Percentiles rank a stretch among this genome's conserved stretches.
These are phyloP conservation scores for Coniferiporia weirii DNA, from an alignment of 1,284 basidiomycete genomes.

Conservation along the genomic window DNA sequence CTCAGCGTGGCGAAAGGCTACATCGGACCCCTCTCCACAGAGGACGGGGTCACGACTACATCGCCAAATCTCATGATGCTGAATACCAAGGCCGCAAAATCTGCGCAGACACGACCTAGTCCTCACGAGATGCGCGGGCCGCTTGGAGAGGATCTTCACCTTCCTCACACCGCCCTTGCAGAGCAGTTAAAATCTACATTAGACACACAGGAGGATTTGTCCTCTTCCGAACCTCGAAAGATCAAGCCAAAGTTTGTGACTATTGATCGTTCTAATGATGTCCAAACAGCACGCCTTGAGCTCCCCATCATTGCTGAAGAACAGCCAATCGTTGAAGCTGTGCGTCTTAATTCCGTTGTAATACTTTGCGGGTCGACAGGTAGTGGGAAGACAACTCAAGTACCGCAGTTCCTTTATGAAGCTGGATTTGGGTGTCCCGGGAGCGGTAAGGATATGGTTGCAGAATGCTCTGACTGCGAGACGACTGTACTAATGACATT, in stretches of 20 bases:
- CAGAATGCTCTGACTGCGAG: not conserved
- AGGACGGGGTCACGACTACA: slow-evolving; percentile 2
- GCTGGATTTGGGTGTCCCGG: slow-evolving; percentile 87
- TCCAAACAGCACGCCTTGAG: slow-evolving; percentile 74
- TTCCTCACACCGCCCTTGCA: slow-evolving; percentile 60
- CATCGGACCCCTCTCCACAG: slow-evolving; percentile 28
- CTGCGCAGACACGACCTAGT: slow-evolving; percentile 32
- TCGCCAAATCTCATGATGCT: slow-evolving; percentile 3
- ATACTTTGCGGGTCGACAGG: slow-evolving; percentile 86
- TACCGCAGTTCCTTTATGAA: slow-evolving; percentile 92
- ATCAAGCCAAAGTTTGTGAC: slow-evolving; percentile 43
- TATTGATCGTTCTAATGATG: slow-evolving; percentile 66
- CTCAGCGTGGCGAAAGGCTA: slow-evolving; percentile 56
- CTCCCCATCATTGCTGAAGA: slow-evolving; percentile 93
- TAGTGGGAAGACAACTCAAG: slow-evolving; percentile 97
- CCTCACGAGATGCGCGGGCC: slow-evolving; percentile 55
- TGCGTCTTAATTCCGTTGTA: slow-evolving; percentile 78
- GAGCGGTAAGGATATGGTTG: slow-evolving; percentile 50
- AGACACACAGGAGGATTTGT: not conserved
- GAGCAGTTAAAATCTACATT: slow-evolving; percentile 38
- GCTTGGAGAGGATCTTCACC: slow-evolving; percentile 56
- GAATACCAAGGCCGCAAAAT: slow-evolving; percentile 34
- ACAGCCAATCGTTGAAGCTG: slow-evolving; percentile 89
- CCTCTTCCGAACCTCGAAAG: slow-evolving; percentile 10
- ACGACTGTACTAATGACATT: not conserved